Evolutionary conservation across 306 rosid species (phyloP).

Genomic region (Medicago lupulina): DNA sequence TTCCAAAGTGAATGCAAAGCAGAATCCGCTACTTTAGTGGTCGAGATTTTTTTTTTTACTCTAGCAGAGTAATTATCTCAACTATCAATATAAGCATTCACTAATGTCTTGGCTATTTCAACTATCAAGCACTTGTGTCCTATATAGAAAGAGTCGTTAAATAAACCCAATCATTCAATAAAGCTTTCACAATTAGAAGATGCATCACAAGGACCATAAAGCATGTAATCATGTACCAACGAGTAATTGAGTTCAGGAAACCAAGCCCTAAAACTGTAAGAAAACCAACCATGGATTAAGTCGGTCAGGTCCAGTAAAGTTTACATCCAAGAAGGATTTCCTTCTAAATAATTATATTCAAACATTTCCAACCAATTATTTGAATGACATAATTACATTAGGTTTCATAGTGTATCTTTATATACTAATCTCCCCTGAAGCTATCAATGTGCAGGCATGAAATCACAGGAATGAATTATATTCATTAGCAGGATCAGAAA

Average conservation of each 20-base stretch:
- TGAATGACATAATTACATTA: constrained; percentile 46
- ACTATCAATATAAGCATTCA: no score
- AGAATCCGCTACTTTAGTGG: no score
- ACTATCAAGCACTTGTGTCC: background rate
- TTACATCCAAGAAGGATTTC: constrained; percentile 55
- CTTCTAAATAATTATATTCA: constrained; percentile 58
- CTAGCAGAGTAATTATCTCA: no score
- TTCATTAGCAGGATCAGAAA: constrained; percentile 36
- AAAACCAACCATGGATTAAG: constrained; percentile 47
- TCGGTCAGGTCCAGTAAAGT: constrained; percentile 41
- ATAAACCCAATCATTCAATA: background rate
- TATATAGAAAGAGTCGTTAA: background rate
- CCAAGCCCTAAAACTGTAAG: constrained; percentile 26
- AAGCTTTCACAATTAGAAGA: background rate
- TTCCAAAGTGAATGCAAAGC: no score
- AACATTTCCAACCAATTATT: constrained; percentile 52
- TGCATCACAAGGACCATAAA: background rate
- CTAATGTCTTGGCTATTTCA: no score
- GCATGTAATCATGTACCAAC: background rate
- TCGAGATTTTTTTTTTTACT: no score
- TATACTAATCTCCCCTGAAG: constrained; percentile 47
- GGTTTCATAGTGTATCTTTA: constrained; percentile 34
- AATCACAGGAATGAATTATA: constrained; percentile 35
- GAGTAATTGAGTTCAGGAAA: background rate
- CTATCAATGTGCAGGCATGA: constrained; percentile 40